phyloP scores from a whole-genome alignment of 805 yeast species.

The Kodamaea jinghongensis region DNA sequence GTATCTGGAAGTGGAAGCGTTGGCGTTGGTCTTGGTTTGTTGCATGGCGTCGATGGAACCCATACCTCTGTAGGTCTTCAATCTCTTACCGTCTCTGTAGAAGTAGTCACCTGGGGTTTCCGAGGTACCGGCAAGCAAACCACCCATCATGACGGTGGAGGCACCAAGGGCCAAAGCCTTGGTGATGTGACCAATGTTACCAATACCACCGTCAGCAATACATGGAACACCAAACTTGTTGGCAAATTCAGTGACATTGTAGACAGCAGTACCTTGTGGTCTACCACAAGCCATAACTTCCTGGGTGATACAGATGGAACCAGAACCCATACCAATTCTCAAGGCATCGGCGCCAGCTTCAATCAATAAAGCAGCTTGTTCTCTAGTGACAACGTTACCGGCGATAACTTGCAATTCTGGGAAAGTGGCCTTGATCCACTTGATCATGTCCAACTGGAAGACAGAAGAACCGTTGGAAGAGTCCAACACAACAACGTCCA shows the following conservation, averaged over 20 bases:
- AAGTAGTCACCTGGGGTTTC: slow-evolving; percentile 99
- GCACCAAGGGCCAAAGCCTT: slow-evolving; percentile 97
- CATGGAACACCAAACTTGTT: slow-evolving; percentile 96
- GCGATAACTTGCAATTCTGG: slow-evolving; percentile 88
- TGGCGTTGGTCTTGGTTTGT: slow-evolving; percentile 80
- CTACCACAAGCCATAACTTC: slow-evolving; percentile 99
- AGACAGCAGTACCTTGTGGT: slow-evolving; percentile 99
- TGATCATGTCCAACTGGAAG: slow-evolving; percentile 91
- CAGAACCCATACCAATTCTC: slow-evolving; percentile 99
- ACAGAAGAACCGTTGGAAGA: slow-evolving; percentile 97
- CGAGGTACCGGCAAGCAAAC: slow-evolving; percentile 96
- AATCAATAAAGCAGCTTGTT: slow-evolving; percentile 92
- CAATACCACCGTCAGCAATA: slow-evolving; percentile 99
- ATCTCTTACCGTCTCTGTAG: slow-evolving; percentile 96
- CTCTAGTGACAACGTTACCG: slow-evolving; percentile 98
- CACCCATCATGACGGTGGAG: slow-evolving; percentile 98
- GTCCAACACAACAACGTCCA: slow-evolving; percentile 93
- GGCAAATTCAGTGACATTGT: slow-evolving; percentile 90
- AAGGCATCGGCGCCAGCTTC: slow-evolving; percentile 97
- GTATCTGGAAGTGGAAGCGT: slow-evolving; percentile 97
- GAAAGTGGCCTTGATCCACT: slow-evolving; percentile 79
- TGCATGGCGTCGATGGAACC: slow-evolving; percentile 99
- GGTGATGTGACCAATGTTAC: slow-evolving; percentile 96
- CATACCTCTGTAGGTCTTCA: slow-evolving; percentile 98
- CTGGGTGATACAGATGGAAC: slow-evolving; percentile 98